Evolutionary conservation across 2,329 filamentous ascomycete genomes (phyloP).

Genomic region (Cryphonectria japonica): DNA sequence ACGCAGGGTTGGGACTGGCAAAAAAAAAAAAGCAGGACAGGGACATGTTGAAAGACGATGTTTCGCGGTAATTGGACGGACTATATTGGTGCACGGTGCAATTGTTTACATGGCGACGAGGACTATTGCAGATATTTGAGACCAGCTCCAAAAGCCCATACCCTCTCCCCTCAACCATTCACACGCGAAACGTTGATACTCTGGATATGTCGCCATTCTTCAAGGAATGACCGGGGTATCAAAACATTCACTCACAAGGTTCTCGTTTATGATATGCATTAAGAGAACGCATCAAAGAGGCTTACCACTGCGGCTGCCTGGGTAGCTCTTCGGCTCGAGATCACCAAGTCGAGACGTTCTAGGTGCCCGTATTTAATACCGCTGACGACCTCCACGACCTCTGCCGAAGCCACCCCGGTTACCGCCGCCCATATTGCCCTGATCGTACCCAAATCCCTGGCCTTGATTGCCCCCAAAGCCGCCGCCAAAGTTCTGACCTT

Average conservation of each 20-base stretch:
- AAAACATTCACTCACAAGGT: neutral
- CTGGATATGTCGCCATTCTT: neutral
- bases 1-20: no score
- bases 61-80: neutral
- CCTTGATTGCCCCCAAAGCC: slow-evolving; percentile 58
- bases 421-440: slow-evolving; percentile 49
- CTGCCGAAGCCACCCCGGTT: slow-evolving; percentile 35
- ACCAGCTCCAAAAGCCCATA: neutral
- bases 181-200: neutral
- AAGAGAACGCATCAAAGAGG: neutral
- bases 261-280: neutral
- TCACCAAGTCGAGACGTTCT: neutral
- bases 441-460: slow-evolving; percentile 54
- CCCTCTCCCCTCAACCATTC: no score
- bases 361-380: slow-evolving; percentile 16
- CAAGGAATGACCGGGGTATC: neutral
- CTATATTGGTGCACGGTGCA: neutral
- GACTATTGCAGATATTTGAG: neutral
- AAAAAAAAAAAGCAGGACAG: no score
- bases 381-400: slow-evolving; percentile 38
- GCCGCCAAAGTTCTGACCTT: slow-evolving; percentile 55
- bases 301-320: neutral
- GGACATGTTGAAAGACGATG: neutral
- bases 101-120: neutral
- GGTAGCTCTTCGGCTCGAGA: neutral